Evolutionary conservation across 1,284 basidiomycete species (phyloP), one percentile per base, ranked within the genome.

Genomic region (Trichosporon sp.): DNA sequence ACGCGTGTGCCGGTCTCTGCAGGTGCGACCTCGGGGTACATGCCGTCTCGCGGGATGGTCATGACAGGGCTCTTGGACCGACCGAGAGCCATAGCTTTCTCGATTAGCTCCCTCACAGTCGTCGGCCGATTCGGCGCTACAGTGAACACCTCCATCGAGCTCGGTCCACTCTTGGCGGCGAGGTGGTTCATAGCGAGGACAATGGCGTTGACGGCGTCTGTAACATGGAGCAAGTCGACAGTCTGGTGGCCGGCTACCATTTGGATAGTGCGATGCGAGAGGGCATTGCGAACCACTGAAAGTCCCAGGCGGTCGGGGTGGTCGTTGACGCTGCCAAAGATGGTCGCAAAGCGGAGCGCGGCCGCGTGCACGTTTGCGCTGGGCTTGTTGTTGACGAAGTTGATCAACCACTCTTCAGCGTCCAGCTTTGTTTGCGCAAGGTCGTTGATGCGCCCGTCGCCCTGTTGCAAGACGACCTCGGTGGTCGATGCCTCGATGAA

Each of bases 211-310:
- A 74, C 64, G 8, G 68, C 71, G 49, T 76, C 74, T 34, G 70
- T 69, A 14, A 74, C 71, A 62, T 71, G 69, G 19, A 76, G 67
- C 66, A 74, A 71, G 61, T 70, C 66, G 49, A 71, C 71, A 31
- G 73, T 65, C 58, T 75, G 73, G 37, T 73, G 67, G 4, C 74
- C 73, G 6, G 70, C 74, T n/a, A 73, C 69, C 21, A 74, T 73
- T 62, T 76, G 74, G 32, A 76, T 71, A 0, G 70, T 63, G 21
- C 70, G 70, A 62, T 74, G 69, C 1, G 72, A 61, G 10, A 76
- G 57, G 3, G 73, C 73, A 31, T 71, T 71, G 13, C 61, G 67
- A 33, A 73, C 63, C 44, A 76, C 70, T 13, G 67, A 63, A 0
- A 73, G 74, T 21, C 73, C 67, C 23, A 76, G 64, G 1, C 74